Evolutionary conservation across 2,329 filamentous ascomycete genomes (phyloP).

Genomic region (Aspergillus pseudoglaucus): DNA sequence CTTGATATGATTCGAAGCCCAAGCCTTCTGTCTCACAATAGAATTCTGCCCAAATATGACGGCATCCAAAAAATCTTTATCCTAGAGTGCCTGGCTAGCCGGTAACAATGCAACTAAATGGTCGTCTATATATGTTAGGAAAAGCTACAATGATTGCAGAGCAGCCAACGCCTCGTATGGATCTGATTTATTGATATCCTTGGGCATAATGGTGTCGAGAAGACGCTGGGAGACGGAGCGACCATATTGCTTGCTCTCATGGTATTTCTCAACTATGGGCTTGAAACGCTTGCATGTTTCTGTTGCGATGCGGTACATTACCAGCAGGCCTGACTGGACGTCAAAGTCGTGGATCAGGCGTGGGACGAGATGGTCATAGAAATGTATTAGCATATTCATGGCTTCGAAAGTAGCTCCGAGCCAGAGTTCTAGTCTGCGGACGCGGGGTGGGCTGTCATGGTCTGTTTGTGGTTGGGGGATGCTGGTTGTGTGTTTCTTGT

Average conservation of each 20-base stretch:
- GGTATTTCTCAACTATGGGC: constrained; percentile 19
- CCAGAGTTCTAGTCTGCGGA: constrained; percentile 26
- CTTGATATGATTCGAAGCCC: constrained; percentile 29
- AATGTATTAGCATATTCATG: constrained; percentile 2
- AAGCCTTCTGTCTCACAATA: constrained; percentile 24
- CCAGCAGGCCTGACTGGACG: constrained; percentile 22
- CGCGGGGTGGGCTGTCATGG: constrained; percentile 3
- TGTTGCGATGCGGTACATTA: constrained; percentile 20
- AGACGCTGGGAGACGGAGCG: constrained; percentile 14
- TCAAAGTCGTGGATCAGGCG: constrained; percentile 19
- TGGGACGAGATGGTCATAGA: constrained; percentile 5
- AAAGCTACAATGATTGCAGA: constrained; percentile 27
- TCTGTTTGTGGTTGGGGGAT: background rate
- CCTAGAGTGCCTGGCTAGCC: constrained; percentile 29
- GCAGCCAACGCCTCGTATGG: constrained; percentile 20
- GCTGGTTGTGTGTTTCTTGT: background rate
- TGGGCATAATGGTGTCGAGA: constrained; percentile 22
- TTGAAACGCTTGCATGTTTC: constrained; percentile 14
- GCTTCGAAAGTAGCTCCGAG: constrained; percentile 27
- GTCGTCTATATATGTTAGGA: constrained; percentile 24
- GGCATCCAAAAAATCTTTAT: constrained; percentile 24
- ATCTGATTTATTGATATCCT: background rate
- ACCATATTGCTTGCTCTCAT: constrained; percentile 19
- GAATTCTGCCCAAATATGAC: constrained; percentile 14
- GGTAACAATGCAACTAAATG: constrained; percentile 24